Base-by-base conservation (phyloP, 1,284 basidiomycete species). In the Cystobasidium slooffiae region DNA sequence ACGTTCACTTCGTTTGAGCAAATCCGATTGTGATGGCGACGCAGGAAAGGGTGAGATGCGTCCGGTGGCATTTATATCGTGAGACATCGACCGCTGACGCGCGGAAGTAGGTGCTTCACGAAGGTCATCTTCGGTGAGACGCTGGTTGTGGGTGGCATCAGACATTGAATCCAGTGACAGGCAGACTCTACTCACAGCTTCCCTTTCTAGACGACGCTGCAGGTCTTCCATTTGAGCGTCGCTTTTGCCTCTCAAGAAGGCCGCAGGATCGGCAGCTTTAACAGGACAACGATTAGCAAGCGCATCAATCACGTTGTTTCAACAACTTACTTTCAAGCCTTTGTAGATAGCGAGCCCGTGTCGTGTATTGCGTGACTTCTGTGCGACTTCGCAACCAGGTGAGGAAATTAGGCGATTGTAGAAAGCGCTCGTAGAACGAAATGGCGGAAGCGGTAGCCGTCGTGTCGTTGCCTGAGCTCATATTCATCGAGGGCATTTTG, bases 351-450 rank as follows among this genome's bases (percentile, higher is more conserved):
- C 77, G 24, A 46, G 51, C 74, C n/a, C 76, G 51, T 5, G 76
- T 72, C 61, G 75, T 76, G 7, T 63, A 73, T 7, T 73, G 75
- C 22, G 65, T 66, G 6, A 16, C 52, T 18, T 75, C 64, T n/a
- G 63, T 68, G 24, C 79, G 53, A 6, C 51, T 43, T 18, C 61
- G 39, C 43, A 76, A 22, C 78, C 78, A 79, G 14, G 0, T 55
- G 2, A 43, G 67, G 31, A 77, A 77, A 39, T 77, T 69, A 1
- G 76, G 72, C 0, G 59, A 65, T 10, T 37, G 65, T 6, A 79
- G 31, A 46, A 78, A 79, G n/a, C 72, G 67, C 16, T 62, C 12
- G 55, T 80, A 80, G 66, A 80, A 78, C 0, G 78, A 61, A 31
- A 78, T 75, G 31, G 65, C 41, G 0, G 74, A 18, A 18, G 63